Percentiles rank a stretch among this genome's conserved stretches.
Evolutionary conservation across 495 filamentous ascomycete genomes (phyloP).

Genomic region (Penicillium lagena): DNA sequence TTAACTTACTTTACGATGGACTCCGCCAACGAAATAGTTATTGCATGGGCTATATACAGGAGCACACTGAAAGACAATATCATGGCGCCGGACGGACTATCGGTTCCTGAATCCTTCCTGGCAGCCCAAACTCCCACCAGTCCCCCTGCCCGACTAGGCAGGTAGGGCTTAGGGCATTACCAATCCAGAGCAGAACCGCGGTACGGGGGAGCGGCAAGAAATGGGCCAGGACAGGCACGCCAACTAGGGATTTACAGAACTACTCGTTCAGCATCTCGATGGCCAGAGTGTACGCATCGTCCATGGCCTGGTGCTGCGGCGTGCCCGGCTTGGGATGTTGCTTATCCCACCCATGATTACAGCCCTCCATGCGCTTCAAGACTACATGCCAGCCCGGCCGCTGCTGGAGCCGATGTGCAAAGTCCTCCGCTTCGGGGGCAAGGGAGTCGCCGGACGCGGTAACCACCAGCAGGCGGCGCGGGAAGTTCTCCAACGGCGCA

Average conservation of each 20-base stretch:
- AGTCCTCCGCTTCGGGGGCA: constrained; percentile 32
- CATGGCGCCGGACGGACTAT: no score
- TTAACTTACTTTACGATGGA: no score
- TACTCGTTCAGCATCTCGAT: constrained; percentile 24
- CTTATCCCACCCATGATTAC: constrained; percentile 38
- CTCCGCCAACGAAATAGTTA: neutral
- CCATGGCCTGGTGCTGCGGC: constrained; percentile 24
- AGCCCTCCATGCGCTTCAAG: constrained; percentile 30
- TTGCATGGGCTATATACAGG: neutral
- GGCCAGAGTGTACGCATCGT: constrained; percentile 29
- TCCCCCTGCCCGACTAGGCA: neutral
- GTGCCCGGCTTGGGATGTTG: constrained; percentile 10
- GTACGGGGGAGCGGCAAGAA: constrained; percentile 2
- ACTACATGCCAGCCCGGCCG: constrained; percentile 29
- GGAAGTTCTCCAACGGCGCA: constrained; percentile 30
- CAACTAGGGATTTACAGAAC: no score
- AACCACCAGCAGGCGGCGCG: constrained; percentile 34
- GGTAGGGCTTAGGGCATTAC: constrained; percentile 21
- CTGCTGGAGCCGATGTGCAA: constrained; percentile 27
- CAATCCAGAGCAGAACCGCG: neutral
- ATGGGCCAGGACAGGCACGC: constrained; percentile 16
- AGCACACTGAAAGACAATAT: no score
- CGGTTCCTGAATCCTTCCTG: neutral
- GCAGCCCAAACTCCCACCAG: neutral
- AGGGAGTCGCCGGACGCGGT: constrained; percentile 36